Percentiles rank a stretch among this genome's conserved stretches.
phyloP scores from a whole-genome alignment of 2,329 filamentous ascomycete species.

The Erysiphe pulchra region DNA sequence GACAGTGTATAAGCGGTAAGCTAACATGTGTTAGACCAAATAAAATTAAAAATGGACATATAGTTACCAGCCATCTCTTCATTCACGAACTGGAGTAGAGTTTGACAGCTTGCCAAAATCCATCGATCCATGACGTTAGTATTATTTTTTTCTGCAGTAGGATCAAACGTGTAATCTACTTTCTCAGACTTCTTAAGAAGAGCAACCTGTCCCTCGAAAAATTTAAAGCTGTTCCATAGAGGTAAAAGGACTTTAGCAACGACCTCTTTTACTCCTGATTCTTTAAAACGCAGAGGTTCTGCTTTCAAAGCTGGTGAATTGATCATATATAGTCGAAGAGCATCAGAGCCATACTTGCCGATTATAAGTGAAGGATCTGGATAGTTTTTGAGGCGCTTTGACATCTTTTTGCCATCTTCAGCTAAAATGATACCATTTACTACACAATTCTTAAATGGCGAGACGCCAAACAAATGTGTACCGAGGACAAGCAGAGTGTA shows the following conservation, averaged over 20 bases:
- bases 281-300: conserved; percentile 77
- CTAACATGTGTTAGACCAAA: conserved; percentile 13
- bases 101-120: conserved; percentile 84
- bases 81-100: conserved; percentile 73
- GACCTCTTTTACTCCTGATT: conserved; percentile 79
- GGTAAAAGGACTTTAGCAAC: conserved; percentile 77
- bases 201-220: conserved; percentile 72
- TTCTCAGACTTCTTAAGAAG: conserved; percentile 67
- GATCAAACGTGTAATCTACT: conserved; percentile 56
- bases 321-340: conserved; percentile 81
- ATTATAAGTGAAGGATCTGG: conserved; percentile 68
- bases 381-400: conserved; percentile 88
- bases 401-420: conserved; percentile 97
- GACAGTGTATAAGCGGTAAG: conserved; percentile 68
- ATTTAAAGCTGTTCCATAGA: conserved; percentile 91
- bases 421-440: conserved; percentile 86
- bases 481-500: conserved; percentile 78
- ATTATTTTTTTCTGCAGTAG: conserved; percentile 46
- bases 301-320: conserved; percentile 88
- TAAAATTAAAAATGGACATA: background rate
- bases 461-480: conserved; percentile 59
- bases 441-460: conserved; percentile 89
- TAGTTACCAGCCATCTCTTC: conserved; percentile 59
- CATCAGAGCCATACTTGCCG: conserved; percentile 72
- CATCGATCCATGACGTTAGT: conserved; percentile 88